Evolutionary conservation across 371 early-diverging fungal species (phyloP).

Genomic region (Saksenaea vasiformis): DNA sequence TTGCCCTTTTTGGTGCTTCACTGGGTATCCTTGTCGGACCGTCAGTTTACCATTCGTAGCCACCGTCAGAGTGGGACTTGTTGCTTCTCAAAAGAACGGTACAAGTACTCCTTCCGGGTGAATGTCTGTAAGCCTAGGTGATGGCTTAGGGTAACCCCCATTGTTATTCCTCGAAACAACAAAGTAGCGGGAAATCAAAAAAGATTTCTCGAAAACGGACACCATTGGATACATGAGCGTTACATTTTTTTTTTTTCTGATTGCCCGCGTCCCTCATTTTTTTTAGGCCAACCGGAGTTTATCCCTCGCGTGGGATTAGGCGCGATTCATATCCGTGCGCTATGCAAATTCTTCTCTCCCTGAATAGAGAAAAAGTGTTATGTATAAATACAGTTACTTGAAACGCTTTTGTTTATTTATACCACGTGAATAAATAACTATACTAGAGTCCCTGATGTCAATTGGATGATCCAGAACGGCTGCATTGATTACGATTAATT

Average conservation of each 20-base stretch:
- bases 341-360: not conserved
- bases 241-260: not conserved
- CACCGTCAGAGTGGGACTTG: not conserved
- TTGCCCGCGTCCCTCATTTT: not conserved
- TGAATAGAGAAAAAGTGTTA: not conserved
- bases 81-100: too few species aligned
- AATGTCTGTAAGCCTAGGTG: too few species aligned
- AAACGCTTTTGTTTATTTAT: not conserved
- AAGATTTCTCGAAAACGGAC: not conserved
- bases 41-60: not conserved
- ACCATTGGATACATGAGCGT: not conserved
- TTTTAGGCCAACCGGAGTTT: not conserved
- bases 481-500: too few species aligned
- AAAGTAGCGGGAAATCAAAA: too few species aligned
- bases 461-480: too few species aligned
- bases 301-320: not conserved
- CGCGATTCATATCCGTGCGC: not conserved
- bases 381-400: not conserved
- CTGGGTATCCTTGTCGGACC: not conserved
- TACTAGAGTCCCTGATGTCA: too few species aligned
- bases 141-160: too few species aligned
- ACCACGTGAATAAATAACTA: not conserved
- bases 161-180: too few species aligned
- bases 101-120: too few species aligned
- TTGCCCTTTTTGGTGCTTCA: not conserved